Evolutionary conservation across 345 rosid species (phyloP), one percentile per base, ranked within the genome.

Genomic region (Hibiscus mutabilis): DNA sequence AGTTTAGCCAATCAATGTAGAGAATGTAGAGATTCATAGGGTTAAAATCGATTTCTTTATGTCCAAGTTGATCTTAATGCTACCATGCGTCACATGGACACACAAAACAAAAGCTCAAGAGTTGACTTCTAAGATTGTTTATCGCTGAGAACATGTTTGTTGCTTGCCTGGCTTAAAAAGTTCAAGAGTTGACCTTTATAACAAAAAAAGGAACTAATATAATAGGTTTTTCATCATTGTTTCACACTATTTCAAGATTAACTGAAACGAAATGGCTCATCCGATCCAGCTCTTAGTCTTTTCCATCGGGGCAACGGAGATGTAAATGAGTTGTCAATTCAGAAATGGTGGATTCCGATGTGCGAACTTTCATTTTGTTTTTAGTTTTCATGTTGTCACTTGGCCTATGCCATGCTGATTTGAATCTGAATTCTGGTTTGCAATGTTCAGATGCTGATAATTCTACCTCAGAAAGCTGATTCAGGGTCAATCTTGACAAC

Each of bases 381-480:
- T 73, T 70, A 35, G 31, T 56, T 33, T 76, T 71, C 12, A 5
- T 73, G 66, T 22, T 79, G 24, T 49, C 40, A 18, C 35, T 15
- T 22, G 65, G 19, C 18, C 9, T 33, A 65, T 70, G 75, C 73
- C 33, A 6, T 62, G 75, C 85, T 16, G 86, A 85, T 62, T 64
- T 25, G 10, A 79, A 81, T 57, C 44, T 60, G 63, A 3, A 37
- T 47, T 14, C 61, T 40, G 76, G 76, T 61, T 66, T 15, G 46
- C 70, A 63, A 5, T 83, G 83, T 56, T 74, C 82, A 22, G 70
- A 60, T 15, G 47, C 66, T 46, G 77, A 77, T 37, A 72, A 74
- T 16, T 63, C 76, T 33, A 73, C 82, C 9, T 4, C 68, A 4
- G 73, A 68, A 11, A 61, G 24, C 51, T 70, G 74, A 37, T 81